A percentile compares a stretch with the other conserved stretches of the same genome.
Evolutionary conservation across 179 eudicot species (phyloP).

Genomic region (Beta corolliflora): DNA sequence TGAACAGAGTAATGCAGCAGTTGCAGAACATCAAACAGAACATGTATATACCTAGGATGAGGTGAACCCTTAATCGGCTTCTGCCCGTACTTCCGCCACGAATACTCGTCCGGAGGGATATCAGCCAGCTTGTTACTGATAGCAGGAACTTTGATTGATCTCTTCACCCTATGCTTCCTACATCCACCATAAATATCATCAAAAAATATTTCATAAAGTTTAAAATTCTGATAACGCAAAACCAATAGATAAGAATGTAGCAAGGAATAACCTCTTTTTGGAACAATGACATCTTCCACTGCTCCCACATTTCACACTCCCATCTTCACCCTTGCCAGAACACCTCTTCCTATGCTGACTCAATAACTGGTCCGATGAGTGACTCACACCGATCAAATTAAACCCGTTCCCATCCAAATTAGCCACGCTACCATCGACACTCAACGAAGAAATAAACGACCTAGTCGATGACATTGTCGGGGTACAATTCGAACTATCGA

Average conservation of each 20-base stretch:
- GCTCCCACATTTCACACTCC: constrained; percentile 70
- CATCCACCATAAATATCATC: constrained; percentile 11
- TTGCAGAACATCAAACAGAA: constrained; percentile 17
- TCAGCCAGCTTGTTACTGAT: constrained; percentile 94
- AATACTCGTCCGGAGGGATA: constrained; percentile 91
- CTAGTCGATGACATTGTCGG: constrained; percentile 86
- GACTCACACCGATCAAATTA: constrained; percentile 56
- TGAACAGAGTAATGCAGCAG: not conserved
- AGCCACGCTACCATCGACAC: constrained; percentile 89
- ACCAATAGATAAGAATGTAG: constrained; percentile 14
- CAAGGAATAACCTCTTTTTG: constrained; percentile 67
- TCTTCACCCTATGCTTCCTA: constrained; percentile 90
- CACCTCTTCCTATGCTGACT: constrained; percentile 66
- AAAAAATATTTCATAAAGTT: not conserved
- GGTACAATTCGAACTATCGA: constrained; percentile 66
- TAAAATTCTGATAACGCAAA: not conserved
- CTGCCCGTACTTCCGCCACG: constrained; percentile 98
- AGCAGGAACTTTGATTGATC: constrained; percentile 94
- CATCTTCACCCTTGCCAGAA: constrained; percentile 63
- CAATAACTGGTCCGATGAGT: constrained; percentile 56
- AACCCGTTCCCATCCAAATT: constrained; percentile 66
- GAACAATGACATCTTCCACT: constrained; percentile 87
- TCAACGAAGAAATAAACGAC: constrained; percentile 87
- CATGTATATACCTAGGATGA: constrained; percentile 73
- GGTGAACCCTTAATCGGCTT: constrained; percentile 99